Evolutionary conservation across 2,329 filamentous ascomycete species (phyloP), one percentile per base, ranked within the genome.

Genomic region (Penicillium verrucosum): DNA sequence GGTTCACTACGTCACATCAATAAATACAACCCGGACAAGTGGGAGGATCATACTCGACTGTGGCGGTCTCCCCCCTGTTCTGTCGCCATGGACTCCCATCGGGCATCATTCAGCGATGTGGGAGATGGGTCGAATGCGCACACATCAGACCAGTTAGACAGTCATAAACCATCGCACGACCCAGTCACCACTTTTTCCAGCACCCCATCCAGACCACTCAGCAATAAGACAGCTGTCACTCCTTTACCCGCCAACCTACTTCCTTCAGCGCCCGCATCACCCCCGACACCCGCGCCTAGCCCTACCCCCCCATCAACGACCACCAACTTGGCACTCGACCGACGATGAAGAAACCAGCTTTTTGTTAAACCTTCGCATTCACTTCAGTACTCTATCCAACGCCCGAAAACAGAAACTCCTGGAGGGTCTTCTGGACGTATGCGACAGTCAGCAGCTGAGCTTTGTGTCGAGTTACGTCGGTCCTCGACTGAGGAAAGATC

Each of bases 391-490:
- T 53, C 87, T 91, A 73, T 88, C 86, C 56, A 84, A 87, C 25
- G 83, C 86, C 0, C 89, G 93, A 74, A 85, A 90, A 56, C 89
- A 92, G 67, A 84, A 89, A 38, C 85, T 96, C 67, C 79, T 99
- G 57, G 90, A 90, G 49, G 92, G 96, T 71, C 80, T 99, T 56
- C 80, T 99, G 62, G 96, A 96, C 69, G 84, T 96, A 65, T 99
- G 94, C 78, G 95, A 95, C 65, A 97, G 90, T 67, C 92, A 95
- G 69, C 89, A 96, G 73, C 81, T 99, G 64, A 96, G 92, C 75
- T 97, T 97, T 71, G 92, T 99, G 21, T 91, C 95, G 65, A 91
- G 95, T 72, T 96, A 96, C 75, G 93, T 99, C 65, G 93, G 91
- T 72, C 94, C 94, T 29, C 79, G 95, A 60, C 78, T 99, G 62